Conservation (phyloP, 805 yeast species). For the Aciculoconidium aculeatum region DNA sequence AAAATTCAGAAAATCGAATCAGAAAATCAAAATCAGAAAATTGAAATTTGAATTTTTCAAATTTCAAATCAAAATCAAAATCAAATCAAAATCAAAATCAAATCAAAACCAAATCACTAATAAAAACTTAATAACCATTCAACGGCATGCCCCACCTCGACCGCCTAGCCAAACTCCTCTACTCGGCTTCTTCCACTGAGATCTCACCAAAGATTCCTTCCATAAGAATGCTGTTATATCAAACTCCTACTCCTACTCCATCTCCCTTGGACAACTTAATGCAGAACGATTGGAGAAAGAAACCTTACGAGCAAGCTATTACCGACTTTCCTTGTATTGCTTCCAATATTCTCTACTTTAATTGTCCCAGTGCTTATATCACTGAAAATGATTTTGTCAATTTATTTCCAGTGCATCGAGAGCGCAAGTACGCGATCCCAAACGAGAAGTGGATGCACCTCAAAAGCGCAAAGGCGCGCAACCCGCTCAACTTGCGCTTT, state of each 20-base stretch:
- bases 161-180: conserved; percentile 24
- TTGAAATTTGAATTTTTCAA: too few relatives aligned
- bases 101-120: too few relatives aligned
- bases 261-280: conserved; percentile 24
- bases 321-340: conserved; percentile 14
- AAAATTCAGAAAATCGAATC: too few relatives aligned
- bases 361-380: conserved; percentile 33
- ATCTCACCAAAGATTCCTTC: conserved; percentile 22
- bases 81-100: too few relatives aligned
- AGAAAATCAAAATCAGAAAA: too few relatives aligned
- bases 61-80: too few relatives aligned
- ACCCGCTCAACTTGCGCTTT: conserved; percentile 38
- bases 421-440: conserved; percentile 22
- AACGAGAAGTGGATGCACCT: conserved; percentile 24
- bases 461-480: conserved; percentile 44
- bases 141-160: conserved; percentile 12
- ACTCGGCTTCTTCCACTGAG: conserved; percentile 24
- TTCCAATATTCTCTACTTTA: conserved; percentile 32
- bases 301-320: conserved; percentile 20
- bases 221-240: conserved; percentile 24
- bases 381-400: conserved; percentile 34
- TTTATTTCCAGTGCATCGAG: conserved; percentile 30
- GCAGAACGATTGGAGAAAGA: conserved; percentile 27
- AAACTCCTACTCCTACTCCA: conserved; percentile 2
- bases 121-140: too few relatives aligned